phyloP scores from a whole-genome alignment of 2,329 filamentous ascomycete species.

The Ascochyta lentis region DNA sequence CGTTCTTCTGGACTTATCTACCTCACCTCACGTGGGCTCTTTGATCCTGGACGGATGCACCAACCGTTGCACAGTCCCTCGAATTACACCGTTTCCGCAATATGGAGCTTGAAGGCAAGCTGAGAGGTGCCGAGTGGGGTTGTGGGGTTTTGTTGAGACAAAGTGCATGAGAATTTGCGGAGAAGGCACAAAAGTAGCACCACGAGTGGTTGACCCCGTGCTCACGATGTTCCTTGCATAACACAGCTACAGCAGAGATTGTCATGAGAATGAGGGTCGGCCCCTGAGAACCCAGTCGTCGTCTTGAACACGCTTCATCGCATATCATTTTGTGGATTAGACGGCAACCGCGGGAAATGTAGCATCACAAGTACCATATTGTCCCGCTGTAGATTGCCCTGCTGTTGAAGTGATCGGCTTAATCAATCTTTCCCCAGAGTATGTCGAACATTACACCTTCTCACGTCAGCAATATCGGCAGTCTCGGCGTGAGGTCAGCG shows the following conservation, averaged over 20 bases:
- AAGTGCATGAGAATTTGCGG: conserved; percentile 24
- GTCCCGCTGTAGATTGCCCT: too few species aligned
- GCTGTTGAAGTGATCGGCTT: too few species aligned
- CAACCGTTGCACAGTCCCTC: background rate
- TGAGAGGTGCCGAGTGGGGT: conserved; percentile 10
- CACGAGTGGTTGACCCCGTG: background rate
- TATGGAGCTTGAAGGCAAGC: conserved; percentile 7
- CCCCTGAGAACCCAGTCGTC: too few species aligned
- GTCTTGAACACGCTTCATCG: background rate
- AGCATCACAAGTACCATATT: background rate
- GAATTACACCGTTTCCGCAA: background rate
- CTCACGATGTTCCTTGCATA: background rate
- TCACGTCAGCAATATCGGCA: background rate
- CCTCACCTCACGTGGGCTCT: background rate
- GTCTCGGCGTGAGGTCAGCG: conserved; percentile 3
- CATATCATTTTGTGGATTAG: background rate
- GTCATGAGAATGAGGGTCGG: too few species aligned
- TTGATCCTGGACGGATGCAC: conserved; percentile 3
- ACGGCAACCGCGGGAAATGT: background rate
- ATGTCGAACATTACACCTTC: background rate
- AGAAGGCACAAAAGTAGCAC: conserved; percentile 6
- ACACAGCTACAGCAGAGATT: background rate
- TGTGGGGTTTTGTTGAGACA: conserved; percentile 28
- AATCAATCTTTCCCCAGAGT: too few species aligned
- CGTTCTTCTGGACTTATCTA: conserved; percentile 9